Conservation (phyloP, 2,329 filamentous ascomycete genomes). For the Pseudovirgaria hyperparasitica region DNA sequence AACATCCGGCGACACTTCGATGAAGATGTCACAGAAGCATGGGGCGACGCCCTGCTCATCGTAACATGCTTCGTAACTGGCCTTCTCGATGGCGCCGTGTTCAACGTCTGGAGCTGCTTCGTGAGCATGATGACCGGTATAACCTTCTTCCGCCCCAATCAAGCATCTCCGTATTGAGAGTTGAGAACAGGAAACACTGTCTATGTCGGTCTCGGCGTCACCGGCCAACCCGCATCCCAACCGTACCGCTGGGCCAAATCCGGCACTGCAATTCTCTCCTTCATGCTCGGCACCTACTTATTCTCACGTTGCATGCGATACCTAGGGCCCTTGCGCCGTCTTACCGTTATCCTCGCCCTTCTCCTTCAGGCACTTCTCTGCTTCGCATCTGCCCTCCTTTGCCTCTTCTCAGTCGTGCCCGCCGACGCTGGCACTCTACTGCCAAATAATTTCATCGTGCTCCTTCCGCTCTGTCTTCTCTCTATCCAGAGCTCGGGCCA, state of each 20-base stretch:
- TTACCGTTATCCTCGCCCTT: constrained; percentile 44
- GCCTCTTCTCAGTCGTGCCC: constrained; percentile 25
- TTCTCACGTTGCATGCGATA: constrained; percentile 57
- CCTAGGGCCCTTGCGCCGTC: constrained; percentile 49
- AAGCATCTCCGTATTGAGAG: background rate
- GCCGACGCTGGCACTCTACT: constrained; percentile 30
- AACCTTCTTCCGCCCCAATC: constrained; percentile 9
- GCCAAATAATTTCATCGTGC: constrained; percentile 43
- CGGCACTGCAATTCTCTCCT: constrained; percentile 53
- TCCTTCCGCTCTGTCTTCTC: constrained; percentile 55
- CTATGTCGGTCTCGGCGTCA: constrained; percentile 63
- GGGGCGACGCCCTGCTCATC: no score
- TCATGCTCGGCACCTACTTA: constrained; percentile 59
- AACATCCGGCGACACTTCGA: no score
- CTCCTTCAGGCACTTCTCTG: constrained; percentile 29
- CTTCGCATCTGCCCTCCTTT: constrained; percentile 27
- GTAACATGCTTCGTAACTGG: constrained; percentile 74
- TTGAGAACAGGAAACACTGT: constrained; percentile 50
- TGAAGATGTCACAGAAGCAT: no score
- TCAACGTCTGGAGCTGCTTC: constrained; percentile 67
- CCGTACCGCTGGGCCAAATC: constrained; percentile 58
- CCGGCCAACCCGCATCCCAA: constrained; percentile 36
- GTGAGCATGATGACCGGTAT: constrained; percentile 72
- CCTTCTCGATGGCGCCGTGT: constrained; percentile 62
- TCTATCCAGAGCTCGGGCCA: constrained; percentile 71